Conservation (phyloP, 2,329 filamentous ascomycete genomes). For the Xylariaceae sp. region DNA sequence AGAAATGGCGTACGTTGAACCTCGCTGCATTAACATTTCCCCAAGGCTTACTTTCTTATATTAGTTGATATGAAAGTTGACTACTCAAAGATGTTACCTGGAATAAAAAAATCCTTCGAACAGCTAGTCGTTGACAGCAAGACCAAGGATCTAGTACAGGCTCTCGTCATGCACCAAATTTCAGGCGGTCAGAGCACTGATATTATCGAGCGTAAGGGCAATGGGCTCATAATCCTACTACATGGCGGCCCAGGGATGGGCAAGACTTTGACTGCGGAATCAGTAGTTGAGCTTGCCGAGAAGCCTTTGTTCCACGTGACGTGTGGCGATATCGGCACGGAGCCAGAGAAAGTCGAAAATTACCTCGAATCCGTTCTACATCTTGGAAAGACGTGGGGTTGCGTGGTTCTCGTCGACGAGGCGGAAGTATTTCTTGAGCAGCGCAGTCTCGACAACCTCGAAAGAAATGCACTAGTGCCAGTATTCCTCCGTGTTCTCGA, state of each 20-base stretch:
- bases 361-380: conserved; percentile 31
- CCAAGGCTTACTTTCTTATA: background rate
- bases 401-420: conserved; percentile 25
- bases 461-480: conserved; percentile 31
- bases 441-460: conserved; percentile 22
- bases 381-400: conserved; percentile 31
- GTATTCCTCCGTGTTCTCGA: conserved; percentile 47
- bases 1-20: conserved; percentile 30
- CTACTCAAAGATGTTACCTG: conserved; percentile 25
- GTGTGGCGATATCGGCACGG: conserved; percentile 33
- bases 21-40: too few relatives aligned
- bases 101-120: conserved; percentile 32
- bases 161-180: conserved; percentile 29
- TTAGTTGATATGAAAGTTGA: conserved; percentile 26
- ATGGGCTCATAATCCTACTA: conserved; percentile 26
- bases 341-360: conserved; percentile 28
- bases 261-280: conserved; percentile 32
- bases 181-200: background rate
- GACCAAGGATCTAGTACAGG: conserved; percentile 31
- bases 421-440: too few relatives aligned
- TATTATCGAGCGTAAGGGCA: conserved; percentile 13
- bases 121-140: conserved; percentile 27
- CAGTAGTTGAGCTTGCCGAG: conserved; percentile 29
- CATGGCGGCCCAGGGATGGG: conserved; percentile 31
- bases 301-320: conserved; percentile 32